These are phyloP conservation scores for Beta macrorhiza DNA, from an alignment of 179 eudicot species.

Conservation along the genomic window DNA sequence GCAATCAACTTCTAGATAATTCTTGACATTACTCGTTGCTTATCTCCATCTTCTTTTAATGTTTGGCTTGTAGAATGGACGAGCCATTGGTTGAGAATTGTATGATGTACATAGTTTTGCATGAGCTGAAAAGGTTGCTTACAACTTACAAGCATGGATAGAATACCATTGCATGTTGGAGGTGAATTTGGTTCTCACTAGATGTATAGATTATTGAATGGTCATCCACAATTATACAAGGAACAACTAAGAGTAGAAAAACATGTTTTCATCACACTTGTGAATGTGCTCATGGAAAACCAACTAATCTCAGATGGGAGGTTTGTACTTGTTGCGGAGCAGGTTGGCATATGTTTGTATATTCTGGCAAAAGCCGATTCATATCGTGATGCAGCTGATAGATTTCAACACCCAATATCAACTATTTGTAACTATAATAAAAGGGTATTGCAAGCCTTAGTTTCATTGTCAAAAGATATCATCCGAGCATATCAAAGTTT, in stretches of 20 bases:
- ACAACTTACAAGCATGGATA: neutral
- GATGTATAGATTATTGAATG: neutral
- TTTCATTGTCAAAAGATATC: neutral
- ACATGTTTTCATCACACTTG: neutral
- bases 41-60: neutral
- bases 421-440: neutral
- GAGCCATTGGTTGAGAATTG: neutral
- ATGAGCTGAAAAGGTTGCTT: too few species aligned
- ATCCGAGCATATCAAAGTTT: neutral
- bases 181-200: neutral
- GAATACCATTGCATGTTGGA: slow-evolving; percentile 2
- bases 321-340: neutral
- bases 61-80: neutral
- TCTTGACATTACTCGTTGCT: neutral
- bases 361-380: neutral
- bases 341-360: too few species aligned
- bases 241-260: neutral
- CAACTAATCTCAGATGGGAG: neutral
- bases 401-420: neutral
- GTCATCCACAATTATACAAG: neutral
- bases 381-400: neutral
- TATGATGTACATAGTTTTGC: too few species aligned
- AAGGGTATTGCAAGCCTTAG: neutral
- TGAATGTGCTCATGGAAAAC: neutral
- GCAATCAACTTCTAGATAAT: too few species aligned